A percentile compares a stretch with the other conserved stretches of the same genome.
Evolutionary conservation across 805 yeast genomes (phyloP).

Genomic region (Clavispora phyllophila): DNA sequence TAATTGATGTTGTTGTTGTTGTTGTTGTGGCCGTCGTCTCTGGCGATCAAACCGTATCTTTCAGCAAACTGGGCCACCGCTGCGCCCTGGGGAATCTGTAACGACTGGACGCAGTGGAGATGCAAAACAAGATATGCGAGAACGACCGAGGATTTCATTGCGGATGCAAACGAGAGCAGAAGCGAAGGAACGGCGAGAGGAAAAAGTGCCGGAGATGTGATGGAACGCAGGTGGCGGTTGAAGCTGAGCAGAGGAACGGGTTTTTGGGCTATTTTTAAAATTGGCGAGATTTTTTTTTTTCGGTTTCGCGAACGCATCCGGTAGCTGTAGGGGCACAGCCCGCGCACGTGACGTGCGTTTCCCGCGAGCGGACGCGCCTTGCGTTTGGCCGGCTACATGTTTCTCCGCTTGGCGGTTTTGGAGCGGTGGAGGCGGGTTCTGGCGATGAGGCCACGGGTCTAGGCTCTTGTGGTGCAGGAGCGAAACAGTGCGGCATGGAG

Average conservation of each 20-base stretch:
- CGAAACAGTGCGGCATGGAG: too few relatives aligned
- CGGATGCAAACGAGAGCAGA: neutral
- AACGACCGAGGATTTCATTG: neutral
- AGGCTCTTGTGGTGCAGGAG: too few relatives aligned
- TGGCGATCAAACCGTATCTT: neutral
- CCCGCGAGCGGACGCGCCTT: too few relatives aligned
- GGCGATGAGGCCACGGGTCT: too few relatives aligned
- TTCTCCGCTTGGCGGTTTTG: too few relatives aligned
- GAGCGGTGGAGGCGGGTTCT: too few relatives aligned
- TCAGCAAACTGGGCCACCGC: neutral
- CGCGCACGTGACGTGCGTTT: neutral
- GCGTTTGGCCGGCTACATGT: too few relatives aligned
- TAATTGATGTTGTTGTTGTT: too few relatives aligned
- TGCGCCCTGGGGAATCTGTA: neutral
- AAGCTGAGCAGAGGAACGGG: neutral
- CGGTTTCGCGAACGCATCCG: neutral
- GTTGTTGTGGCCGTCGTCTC: neutral
- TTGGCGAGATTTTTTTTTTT: neutral
- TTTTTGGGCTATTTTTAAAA: neutral
- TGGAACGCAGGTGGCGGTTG: neutral
- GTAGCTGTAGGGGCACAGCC: neutral
- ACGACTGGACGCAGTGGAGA: neutral
- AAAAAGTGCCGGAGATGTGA: neutral
- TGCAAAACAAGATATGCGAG: neutral
- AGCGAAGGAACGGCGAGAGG: neutral